phyloP scores from a whole-genome alignment of 306 rosid species.

The Purshia tridentata region DNA sequence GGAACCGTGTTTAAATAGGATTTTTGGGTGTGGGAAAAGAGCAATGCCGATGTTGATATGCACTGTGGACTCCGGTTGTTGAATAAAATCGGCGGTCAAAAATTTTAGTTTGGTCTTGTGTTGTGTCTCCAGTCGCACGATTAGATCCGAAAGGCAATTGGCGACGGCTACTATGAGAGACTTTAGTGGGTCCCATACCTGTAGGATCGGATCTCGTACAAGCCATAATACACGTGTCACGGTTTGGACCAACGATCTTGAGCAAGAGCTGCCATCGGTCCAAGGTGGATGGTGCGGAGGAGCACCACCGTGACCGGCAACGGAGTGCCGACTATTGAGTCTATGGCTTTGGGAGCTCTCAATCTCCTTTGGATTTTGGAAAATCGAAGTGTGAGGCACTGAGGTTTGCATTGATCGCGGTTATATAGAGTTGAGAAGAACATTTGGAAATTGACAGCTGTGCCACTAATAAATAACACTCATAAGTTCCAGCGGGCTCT shows the following conservation, averaged over 20 bases:
- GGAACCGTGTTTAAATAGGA: background rate
- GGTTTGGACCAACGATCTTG: background rate
- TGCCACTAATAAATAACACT: background rate
- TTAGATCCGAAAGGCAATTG: no score
- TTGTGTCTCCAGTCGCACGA: background rate
- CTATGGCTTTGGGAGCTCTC: background rate
- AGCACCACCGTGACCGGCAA: background rate
- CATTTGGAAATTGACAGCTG: background rate
- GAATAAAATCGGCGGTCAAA: slow-evolving; percentile 1
- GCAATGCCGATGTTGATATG: background rate
- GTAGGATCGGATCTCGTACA: background rate
- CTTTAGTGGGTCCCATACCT: background rate
- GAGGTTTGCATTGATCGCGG: no score
- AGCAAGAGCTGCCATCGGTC: background rate
- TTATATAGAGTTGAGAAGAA: background rate
- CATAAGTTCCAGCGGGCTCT: background rate
- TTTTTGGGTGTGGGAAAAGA: background rate
- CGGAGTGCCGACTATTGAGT: background rate
- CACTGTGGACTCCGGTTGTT: background rate
- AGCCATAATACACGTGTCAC: background rate
- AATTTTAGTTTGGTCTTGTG: no score
- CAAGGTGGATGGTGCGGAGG: background rate
- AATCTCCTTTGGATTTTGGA: background rate
- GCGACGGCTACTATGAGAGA: background rate
- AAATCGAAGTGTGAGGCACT: background rate